phyloP scores from a whole-genome alignment of 1,284 basidiomycete genomes.

The Cryptococcus hybrid region DNA sequence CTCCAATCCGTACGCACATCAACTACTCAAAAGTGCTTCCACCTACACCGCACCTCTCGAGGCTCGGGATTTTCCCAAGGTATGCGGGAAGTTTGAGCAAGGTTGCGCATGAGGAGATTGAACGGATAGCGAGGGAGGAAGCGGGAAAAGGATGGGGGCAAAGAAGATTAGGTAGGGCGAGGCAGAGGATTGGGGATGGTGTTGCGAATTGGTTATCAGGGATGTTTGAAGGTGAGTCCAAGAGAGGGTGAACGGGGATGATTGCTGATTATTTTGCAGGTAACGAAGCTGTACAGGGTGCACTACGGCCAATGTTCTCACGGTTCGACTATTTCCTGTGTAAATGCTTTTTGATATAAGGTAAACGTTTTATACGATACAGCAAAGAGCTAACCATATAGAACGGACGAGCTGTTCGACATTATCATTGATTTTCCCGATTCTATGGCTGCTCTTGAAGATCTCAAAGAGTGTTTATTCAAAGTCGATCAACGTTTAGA shows the following conservation, averaged over 20 bases:
- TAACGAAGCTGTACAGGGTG: conserved; percentile 39
- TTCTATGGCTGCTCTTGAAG: conserved; percentile 79
- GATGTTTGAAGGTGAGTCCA: conserved; percentile 59
- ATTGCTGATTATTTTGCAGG: conserved; percentile 6
- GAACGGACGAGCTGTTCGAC: conserved; percentile 86
- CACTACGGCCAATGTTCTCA: conserved; percentile 76
- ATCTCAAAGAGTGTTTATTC: conserved; percentile 61
- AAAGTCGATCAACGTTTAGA: conserved; percentile 39
- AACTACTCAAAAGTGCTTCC: conserved; percentile 7
- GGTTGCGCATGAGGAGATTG: conserved; percentile 81
- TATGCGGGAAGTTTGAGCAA: conserved; percentile 79
- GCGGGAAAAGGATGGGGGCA: conserved; percentile 69
- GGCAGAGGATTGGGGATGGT: conserved; percentile 71
- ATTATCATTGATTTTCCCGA: conserved; percentile 94
- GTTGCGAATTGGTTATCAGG: conserved; percentile 79
- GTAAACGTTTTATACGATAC: conserved; percentile 49
- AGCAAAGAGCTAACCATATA: conserved; percentile 36
- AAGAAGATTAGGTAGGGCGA: conserved; percentile 61
- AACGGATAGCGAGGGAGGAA: conserved; percentile 63
- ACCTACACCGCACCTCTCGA: conserved; percentile 57
- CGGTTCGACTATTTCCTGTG: conserved; percentile 89
- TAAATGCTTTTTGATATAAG: conserved; percentile 82
- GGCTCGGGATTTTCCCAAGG: conserved; percentile 74
- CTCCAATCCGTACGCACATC: background rate
- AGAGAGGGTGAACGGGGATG: background rate